These are phyloP conservation scores for Salvia hispanica DNA, from an alignment of 257 asterid genomes.

Conservation along the genomic window DNA sequence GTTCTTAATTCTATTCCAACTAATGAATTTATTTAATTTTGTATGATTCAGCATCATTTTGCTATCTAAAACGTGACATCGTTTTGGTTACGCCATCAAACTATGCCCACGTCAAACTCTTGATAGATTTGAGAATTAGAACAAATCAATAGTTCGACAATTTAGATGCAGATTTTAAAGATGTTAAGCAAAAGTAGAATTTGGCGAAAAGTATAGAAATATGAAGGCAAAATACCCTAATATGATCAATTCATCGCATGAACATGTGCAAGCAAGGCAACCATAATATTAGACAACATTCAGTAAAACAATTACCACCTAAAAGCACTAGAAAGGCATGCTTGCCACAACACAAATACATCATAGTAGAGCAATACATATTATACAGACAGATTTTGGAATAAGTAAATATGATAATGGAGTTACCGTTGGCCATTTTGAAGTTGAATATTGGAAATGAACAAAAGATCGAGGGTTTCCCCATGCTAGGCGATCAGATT, in stretches of 20 bases:
- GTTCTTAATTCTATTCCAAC: no score
- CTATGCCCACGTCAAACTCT: no score
- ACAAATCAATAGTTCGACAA: no score
- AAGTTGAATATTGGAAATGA: conserved; percentile 19
- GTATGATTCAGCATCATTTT: no score
- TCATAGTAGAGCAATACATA: neutral
- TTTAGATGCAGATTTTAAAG: no score
- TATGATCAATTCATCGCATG: neutral
- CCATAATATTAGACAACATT: neutral
- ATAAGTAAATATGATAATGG: conserved; percentile 13
- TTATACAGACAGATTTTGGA: conserved; percentile 11
- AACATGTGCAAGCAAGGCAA: conserved; percentile 2
- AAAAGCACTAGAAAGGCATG: neutral
- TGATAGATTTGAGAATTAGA: no score
- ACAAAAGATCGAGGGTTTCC: neutral
- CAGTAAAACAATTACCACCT: neutral
- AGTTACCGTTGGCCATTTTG: conserved; percentile 17
- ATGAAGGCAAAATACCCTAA: neutral
- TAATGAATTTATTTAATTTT: no score
- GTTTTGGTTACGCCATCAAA: no score
- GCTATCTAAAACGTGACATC: no score
- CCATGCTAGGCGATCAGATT: conserved; percentile 15
- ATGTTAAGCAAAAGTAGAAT: no score
- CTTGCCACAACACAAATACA: conserved; percentile 22
- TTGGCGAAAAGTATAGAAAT: no score